phyloP scores from a whole-genome alignment of 495 filamentous ascomycete genomes.

The Oidiodendron maius region DNA sequence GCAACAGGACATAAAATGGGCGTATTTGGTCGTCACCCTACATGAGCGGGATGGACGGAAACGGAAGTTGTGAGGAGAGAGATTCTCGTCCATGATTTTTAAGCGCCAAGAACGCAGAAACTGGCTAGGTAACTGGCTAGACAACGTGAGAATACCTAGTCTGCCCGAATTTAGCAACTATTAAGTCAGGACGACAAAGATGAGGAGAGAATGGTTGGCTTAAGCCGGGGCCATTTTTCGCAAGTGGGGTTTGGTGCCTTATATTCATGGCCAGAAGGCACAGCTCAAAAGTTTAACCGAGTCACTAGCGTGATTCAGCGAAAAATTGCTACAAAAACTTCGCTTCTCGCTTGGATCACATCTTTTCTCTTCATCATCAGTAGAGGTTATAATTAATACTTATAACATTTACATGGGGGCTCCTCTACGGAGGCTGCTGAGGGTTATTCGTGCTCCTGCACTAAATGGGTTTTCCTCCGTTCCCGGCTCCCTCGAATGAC shows the following conservation, averaged over 20 bases:
- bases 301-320: neutral
- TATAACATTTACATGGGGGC: conserved; percentile 36
- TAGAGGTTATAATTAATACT: conserved; percentile 28
- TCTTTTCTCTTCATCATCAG: conserved; percentile 41
- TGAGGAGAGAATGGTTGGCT: too few species aligned
- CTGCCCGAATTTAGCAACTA: too few species aligned
- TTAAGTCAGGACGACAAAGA: too few species aligned
- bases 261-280: neutral
- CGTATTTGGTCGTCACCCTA: too few species aligned
- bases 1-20: too few species aligned
- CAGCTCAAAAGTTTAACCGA: neutral
- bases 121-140: too few species aligned
- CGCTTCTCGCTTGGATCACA: conserved; percentile 1
- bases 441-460: conserved; percentile 35
- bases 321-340: neutral
- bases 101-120: too few species aligned
- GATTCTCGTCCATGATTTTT: too few species aligned
- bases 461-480: conserved; percentile 46
- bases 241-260: neutral
- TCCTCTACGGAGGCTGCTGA: conserved; percentile 48
- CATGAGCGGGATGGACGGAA: too few species aligned
- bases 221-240: too few species aligned
- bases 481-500: conserved; percentile 45
- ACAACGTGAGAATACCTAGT: too few species aligned
- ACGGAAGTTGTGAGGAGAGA: too few species aligned